Conservation (phyloP, 306 rosid genomes). For the Cicer bijugum region DNA sequence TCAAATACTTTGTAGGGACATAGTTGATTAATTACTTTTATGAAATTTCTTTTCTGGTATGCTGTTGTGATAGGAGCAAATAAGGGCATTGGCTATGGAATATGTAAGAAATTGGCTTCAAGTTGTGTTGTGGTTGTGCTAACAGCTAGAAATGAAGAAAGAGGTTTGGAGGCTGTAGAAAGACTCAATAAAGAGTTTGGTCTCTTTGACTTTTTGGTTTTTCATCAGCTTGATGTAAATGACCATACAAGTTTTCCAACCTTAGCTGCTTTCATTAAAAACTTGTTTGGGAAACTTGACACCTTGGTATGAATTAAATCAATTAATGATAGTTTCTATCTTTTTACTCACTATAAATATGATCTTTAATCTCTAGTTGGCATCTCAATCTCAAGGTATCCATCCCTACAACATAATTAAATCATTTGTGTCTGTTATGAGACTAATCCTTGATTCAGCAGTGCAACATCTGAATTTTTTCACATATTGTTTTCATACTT, state of each 20-base stretch:
- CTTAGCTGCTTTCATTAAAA: constrained; percentile 44
- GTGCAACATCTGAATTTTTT: no score
- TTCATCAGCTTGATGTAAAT: constrained; percentile 55
- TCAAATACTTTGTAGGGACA: background rate
- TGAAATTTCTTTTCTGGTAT: constrained; percentile 44
- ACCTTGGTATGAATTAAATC: constrained; percentile 46
- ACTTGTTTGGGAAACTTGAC: constrained; percentile 52
- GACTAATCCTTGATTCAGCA: no score
- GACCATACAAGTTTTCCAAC: constrained; percentile 47
- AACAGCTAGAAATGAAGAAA: constrained; percentile 51
- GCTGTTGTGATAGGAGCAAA: constrained; percentile 58
- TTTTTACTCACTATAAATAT: no score
- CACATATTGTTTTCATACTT: background rate
- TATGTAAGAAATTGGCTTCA: constrained; percentile 46
- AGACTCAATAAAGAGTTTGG: constrained; percentile 37
- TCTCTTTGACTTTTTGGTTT: constrained; percentile 36
- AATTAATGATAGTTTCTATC: constrained; percentile 1
- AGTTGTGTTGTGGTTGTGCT: constrained; percentile 44
- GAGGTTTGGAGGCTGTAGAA: constrained; percentile 45
- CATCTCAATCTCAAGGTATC: no score
- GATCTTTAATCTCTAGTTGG: no score
- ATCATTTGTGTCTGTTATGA: no score
- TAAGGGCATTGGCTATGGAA: constrained; percentile 52
- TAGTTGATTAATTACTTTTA: background rate
- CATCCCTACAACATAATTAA: no score